Conservation (phyloP, 2,329 filamentous ascomycete genomes). For the Sarocladium strictum region DNA sequence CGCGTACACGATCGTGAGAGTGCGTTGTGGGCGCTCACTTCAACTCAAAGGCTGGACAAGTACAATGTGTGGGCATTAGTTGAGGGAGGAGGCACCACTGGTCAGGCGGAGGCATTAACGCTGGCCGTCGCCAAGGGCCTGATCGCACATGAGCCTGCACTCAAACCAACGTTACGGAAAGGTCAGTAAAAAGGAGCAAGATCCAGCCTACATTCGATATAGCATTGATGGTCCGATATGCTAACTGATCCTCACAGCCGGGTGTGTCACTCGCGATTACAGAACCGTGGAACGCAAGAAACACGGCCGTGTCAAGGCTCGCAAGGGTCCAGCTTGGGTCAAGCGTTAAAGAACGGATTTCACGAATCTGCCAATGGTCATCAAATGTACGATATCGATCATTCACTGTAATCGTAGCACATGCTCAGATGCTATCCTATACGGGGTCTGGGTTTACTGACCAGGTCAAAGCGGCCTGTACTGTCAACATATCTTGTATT, state of each 20-base stretch:
- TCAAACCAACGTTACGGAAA: constrained; percentile 82
- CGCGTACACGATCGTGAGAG: constrained; percentile 92
- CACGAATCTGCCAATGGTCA: background rate
- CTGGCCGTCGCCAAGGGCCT: constrained; percentile 84
- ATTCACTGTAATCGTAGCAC: background rate
- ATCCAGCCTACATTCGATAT: no score
- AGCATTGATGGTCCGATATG: constrained; percentile 15
- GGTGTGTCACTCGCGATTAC: constrained; percentile 84
- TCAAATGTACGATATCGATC: constrained; percentile 2
- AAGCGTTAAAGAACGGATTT: constrained; percentile 52
- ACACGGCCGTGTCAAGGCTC: constrained; percentile 88
- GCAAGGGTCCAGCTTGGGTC: constrained; percentile 98
- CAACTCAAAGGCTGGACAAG: constrained; percentile 79
- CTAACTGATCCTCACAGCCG: constrained; percentile 59
- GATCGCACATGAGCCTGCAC: constrained; percentile 81
- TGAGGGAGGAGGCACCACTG: constrained; percentile 82
- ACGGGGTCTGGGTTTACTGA: background rate
- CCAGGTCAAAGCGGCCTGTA: background rate
- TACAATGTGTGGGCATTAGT: constrained; percentile 93
- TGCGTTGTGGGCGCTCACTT: constrained; percentile 83
- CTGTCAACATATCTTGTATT: background rate
- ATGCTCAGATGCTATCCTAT: background rate
- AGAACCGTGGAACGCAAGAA: constrained; percentile 98
- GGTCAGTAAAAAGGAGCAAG: constrained; percentile 69
- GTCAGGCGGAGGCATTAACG: constrained; percentile 91